Conservation (phyloP, 805 yeast species). For the Yarrowia hollandica region DNA sequence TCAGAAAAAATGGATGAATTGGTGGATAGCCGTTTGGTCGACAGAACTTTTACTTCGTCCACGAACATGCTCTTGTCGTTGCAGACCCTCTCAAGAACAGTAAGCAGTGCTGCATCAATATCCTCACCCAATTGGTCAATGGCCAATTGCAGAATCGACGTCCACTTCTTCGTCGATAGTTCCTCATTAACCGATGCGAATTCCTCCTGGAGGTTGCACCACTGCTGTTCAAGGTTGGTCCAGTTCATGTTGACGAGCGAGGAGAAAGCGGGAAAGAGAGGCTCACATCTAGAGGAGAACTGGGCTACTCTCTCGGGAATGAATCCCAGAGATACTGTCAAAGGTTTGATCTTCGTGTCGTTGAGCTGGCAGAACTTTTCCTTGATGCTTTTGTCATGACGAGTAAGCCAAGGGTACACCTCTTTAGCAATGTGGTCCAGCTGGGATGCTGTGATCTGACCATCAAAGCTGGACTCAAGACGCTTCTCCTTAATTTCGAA, state of each 20-base stretch:
- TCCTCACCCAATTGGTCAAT: conserved; percentile 11
- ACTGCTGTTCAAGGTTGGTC: conserved; percentile 32
- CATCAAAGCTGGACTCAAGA: not conserved
- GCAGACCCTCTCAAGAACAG: conserved; percentile 1
- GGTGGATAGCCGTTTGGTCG: conserved; percentile 7
- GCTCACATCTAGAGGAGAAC: conserved; percentile 32
- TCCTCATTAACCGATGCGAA: conserved; percentile 32
- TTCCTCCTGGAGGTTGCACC: conserved; percentile 31
- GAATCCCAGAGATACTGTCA: conserved; percentile 34
- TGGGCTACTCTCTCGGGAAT: conserved; percentile 35
- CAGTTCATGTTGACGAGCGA: conserved; percentile 30
- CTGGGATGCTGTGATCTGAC: conserved; percentile 17
- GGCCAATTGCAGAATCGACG: conserved; percentile 27
- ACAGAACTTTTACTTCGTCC: conserved; percentile 1
- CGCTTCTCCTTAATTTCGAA: conserved; percentile 35
- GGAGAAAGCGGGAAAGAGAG: conserved; percentile 34
- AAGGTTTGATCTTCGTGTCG: conserved; percentile 32
- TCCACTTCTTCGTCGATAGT: conserved; percentile 35
- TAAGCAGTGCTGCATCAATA: not conserved
- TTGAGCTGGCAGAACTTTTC: conserved; percentile 32
- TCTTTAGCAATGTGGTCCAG: conserved; percentile 27
- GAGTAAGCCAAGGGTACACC: conserved; percentile 33
- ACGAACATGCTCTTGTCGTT: conserved; percentile 4
- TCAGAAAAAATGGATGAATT: conserved; percentile 21
- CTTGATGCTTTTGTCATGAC: conserved; percentile 32